phyloP scores from a whole-genome alignment of 495 filamentous ascomycete species.

The Lophiostoma macrostomum region DNA sequence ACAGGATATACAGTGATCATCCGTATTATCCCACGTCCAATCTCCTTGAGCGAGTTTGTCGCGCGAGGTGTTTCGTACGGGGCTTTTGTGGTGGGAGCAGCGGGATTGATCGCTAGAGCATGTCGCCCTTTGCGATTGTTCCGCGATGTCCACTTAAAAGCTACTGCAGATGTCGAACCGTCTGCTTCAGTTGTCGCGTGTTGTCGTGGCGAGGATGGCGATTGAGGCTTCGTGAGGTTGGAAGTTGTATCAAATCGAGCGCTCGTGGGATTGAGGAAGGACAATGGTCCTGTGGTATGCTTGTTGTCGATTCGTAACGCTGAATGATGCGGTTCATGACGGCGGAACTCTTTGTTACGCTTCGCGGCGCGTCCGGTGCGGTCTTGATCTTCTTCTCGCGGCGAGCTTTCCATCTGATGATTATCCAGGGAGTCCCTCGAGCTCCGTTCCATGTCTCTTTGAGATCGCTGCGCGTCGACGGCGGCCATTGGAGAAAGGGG shows the following conservation, averaged over 20 bases:
- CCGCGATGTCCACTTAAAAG: slow-evolving; percentile 58
- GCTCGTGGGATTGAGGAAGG: slow-evolving; percentile 52
- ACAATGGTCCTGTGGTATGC: slow-evolving; percentile 42
- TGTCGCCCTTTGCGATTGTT: slow-evolving; percentile 72
- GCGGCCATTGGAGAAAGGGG: no score
- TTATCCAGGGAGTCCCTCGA: no score
- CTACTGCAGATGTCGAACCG: slow-evolving; percentile 14
- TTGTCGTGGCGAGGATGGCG: neutral
- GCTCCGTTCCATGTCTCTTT: no score
- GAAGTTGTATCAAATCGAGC: slow-evolving; percentile 36
- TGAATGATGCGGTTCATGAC: slow-evolving; percentile 30
- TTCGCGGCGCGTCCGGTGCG: slow-evolving; percentile 8
- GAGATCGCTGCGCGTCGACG: no score
- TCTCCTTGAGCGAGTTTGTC: slow-evolving; percentile 46
- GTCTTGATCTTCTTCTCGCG: no score
- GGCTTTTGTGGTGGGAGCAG: slow-evolving; percentile 29
- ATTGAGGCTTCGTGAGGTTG: slow-evolving; percentile 1
- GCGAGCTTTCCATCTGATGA: no score
- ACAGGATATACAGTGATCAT: slow-evolving; percentile 60
- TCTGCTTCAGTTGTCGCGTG: slow-evolving; percentile 6
- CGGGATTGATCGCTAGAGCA: slow-evolving; percentile 49
- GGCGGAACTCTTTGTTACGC: slow-evolving; percentile 33
- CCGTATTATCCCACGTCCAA: slow-evolving; percentile 46
- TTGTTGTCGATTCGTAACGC: slow-evolving; percentile 28
- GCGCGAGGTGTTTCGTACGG: slow-evolving; percentile 42